Base-by-base conservation (phyloP, 1,139 yeast genomes). In the Kodamaea plutei region DNA sequence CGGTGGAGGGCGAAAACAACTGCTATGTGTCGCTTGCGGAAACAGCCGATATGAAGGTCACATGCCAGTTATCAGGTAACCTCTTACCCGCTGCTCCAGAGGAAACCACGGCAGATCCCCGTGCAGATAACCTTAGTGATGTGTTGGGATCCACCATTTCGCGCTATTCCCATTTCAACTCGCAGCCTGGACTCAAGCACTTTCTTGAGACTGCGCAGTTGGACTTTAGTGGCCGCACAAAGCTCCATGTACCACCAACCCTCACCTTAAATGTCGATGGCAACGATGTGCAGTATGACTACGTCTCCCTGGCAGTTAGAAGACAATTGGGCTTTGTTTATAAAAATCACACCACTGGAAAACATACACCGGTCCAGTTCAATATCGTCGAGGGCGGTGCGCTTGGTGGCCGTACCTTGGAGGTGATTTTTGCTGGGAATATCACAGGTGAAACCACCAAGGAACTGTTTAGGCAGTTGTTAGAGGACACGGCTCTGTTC, bases 381-480 rank as follows among this genome's bases (percentile, higher is more conserved):
- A 62, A 67, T 34, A 47, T 64, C n/a, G 59, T 71, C 11, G 81
- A 77, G 40, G 79, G 81, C 2, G 83, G 82, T 2, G 51, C 61
- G 9, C 53, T 72, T 25, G 80, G 80, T 3, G 83, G 82, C 0
- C 54, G 75, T 23, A 54, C 61, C 30, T 39, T 61, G 13, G 83
- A 76, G 41, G 64, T 74, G 8, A 61, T 60, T 36, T 47, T 75
- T 25, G 64, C 70, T 11, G 69, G 73, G 5, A 67, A 17, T n/a
- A n/a, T n/a, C n/a, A n/a, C n/a, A n/a, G n/a, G n/a, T n/a, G n/a
- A n/a, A n/a, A n/a, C n/a, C n/a, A n/a, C n/a, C n/a, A n/a, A n/a
- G n/a, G n/a, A n/a, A n/a, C n/a, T n/a, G n/a, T n/a, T n/a, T n/a
- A n/a, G n/a, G n/a, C n/a, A n/a, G n/a, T n/a, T n/a, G n/a, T n/a